Percentiles rank a stretch among this genome's conserved stretches.
Conservation (phyloP, 1,139 yeast genomes). For the Scheffersomyces stambukii region DNA sequence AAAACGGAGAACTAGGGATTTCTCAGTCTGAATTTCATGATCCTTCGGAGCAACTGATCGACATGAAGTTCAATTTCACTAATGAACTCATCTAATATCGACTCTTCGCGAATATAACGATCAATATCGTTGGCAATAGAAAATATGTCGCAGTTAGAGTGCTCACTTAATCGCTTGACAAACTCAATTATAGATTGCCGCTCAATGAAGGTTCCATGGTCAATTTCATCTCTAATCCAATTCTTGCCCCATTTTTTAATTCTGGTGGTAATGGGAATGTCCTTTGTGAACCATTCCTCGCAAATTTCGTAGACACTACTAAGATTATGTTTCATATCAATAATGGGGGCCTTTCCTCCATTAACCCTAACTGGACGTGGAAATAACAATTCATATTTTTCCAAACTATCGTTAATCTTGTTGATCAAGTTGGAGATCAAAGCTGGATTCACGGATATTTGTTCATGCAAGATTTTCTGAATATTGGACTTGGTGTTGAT, state of each 20-base stretch:
- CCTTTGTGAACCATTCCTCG: constrained; percentile 13
- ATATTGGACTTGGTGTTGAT: too few relatives aligned
- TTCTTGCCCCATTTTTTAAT: constrained; percentile 11
- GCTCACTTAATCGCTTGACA: constrained; percentile 12
- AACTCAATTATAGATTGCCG: constrained; percentile 12
- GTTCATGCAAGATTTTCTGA: constrained; percentile 5
- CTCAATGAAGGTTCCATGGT: constrained; percentile 12
- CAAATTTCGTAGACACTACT: constrained; percentile 13
- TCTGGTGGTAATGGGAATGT: constrained; percentile 10
- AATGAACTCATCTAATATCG: constrained; percentile 13
- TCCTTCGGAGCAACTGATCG: constrained; percentile 11
- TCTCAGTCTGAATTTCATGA: constrained; percentile 11
- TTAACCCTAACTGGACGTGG: constrained; percentile 1
- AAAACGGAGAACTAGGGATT: too few relatives aligned
- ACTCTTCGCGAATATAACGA: constrained; percentile 12
- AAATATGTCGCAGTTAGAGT: constrained; percentile 10
- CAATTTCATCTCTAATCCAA: constrained; percentile 14
- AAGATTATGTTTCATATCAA: constrained; percentile 13
- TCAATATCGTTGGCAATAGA: constrained; percentile 14
- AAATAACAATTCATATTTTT: constrained; percentile 7
- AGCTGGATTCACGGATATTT: constrained; percentile 9
- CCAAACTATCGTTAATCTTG: constrained; percentile 6
- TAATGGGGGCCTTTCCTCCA: constrained; percentile 6
- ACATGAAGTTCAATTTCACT: constrained; percentile 14
- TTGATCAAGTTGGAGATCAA: constrained; percentile 6